Evolutionary conservation across 208 protist genomes (phyloP).

Genomic region (Lotmaria passim): DNA sequence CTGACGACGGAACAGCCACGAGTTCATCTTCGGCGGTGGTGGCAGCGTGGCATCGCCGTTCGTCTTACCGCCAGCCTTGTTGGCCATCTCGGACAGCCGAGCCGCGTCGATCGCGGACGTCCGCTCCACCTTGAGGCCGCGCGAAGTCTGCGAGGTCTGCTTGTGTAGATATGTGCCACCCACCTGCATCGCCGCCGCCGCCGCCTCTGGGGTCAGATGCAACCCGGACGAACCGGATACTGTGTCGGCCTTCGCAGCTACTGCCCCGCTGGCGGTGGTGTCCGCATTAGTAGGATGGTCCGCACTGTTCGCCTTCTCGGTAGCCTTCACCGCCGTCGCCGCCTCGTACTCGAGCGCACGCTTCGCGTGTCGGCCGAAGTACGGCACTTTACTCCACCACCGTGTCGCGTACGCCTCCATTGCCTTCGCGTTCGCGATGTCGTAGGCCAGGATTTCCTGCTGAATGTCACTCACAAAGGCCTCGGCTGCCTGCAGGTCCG

Average conservation of each 20-base stretch:
- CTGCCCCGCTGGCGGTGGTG: no score
- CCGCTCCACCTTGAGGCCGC: constrained; percentile 60
- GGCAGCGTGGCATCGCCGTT: not conserved
- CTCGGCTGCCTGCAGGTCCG: constrained; percentile 75
- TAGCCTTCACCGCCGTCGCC: constrained; percentile 14
- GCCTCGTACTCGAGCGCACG: constrained; percentile 43
- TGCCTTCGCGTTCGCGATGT: constrained; percentile 81
- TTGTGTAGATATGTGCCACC: constrained; percentile 43
- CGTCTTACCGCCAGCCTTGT: not conserved
- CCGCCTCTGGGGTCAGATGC: constrained; percentile 26
- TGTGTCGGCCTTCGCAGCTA: not conserved
- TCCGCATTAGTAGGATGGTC: no score
- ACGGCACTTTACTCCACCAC: constrained; percentile 67
- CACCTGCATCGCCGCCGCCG: constrained; percentile 35
- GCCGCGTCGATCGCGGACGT: constrained; percentile 43
- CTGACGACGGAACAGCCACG: constrained; percentile 79
- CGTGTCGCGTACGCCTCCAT: constrained; percentile 69
- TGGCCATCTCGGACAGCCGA: constrained; percentile 21
- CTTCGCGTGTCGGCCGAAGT: constrained; percentile 55
- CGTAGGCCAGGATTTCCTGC: constrained; percentile 79
- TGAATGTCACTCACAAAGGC: constrained; percentile 82
- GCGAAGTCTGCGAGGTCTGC: constrained; percentile 32
- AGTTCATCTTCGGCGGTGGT: constrained; percentile 44
- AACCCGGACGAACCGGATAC: constrained; percentile 16
- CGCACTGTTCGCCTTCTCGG: constrained; percentile 14